Evolutionary conservation across 2,329 filamentous ascomycete species (phyloP), one percentile per base, ranked within the genome.

Genomic region (Fonsecaea multimorphosa): DNA sequence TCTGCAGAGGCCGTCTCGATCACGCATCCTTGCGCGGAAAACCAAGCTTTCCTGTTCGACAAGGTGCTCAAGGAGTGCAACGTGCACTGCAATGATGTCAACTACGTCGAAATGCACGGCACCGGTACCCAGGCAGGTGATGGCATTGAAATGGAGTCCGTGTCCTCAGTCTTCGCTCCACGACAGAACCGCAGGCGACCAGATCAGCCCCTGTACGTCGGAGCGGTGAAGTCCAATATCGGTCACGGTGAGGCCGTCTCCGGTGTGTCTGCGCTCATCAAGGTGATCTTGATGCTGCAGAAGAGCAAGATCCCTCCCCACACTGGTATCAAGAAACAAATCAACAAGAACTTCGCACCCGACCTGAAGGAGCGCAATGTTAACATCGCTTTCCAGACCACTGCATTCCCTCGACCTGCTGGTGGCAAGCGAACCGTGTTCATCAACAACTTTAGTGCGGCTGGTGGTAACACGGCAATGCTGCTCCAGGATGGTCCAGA

Each of bases 361-460:
- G 75, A 78, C 58, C 66, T 79, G 16, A 73, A 74, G 31, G 68
- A 74, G 53, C 73, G 76, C 44, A 74, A 74, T 62, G 74, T 76
- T 7, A 72, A 74, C 46, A 76, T 79, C 36, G 73, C 77, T 2
- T 83, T 85, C 71, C 80, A 86, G 69, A 78, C 79, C 6, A 76
- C 74, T 16, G 67, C 74, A 12, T 76, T 77, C 73, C 60, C 65
- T 8, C 69, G 72, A 49, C 72, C 73, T 24, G 68, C 70, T 55
- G 71, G 70, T 27, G 73, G 74, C 53, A 72, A 76, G 60, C 74
- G 82, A 3, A 76, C 74, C 22, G 76, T 81, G 19, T 76, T 79
- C 29, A 77, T 89, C 70, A 91, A 91, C 79, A 90, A 90, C 78
- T 91, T 90, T 73, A 86, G 85, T 68, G 89, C 89, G 6, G 87